Percentiles rank a stretch among this genome's conserved stretches.
Conservation (phyloP, 306 rosid species). For the Albizia julibrissin region DNA sequence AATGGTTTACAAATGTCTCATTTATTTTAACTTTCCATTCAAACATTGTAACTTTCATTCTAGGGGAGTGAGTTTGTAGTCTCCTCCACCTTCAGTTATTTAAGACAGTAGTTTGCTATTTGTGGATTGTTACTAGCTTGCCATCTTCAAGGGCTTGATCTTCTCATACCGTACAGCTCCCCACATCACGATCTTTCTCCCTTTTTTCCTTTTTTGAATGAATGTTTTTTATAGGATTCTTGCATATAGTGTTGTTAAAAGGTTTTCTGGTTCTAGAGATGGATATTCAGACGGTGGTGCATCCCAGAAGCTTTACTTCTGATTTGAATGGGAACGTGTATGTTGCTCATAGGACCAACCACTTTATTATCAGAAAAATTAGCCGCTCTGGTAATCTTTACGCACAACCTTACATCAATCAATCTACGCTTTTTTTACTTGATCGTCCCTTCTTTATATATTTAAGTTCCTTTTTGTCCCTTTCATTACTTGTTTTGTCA, state of each 20-base stretch:
- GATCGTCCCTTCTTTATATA: conserved; percentile 1
- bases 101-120: too few relatives aligned
- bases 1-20: too few relatives aligned
- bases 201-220: conserved; percentile 18
- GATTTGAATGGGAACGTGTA: conserved; percentile 63
- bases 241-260: conserved; percentile 50
- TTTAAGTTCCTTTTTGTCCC: not conserved
- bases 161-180: conserved; percentile 54
- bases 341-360: conserved; percentile 57
- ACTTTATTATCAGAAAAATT: conserved; percentile 60
- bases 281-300: too few relatives aligned
- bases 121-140: too few relatives aligned
- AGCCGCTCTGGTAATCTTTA: conserved; percentile 48
- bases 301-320: conserved; percentile 67
- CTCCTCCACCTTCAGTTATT: too few relatives aligned
- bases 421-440: not conserved
- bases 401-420: not conserved
- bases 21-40: too few relatives aligned
- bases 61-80: too few relatives aligned
- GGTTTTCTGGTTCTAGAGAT: conserved; percentile 64
- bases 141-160: conserved; percentile 25
- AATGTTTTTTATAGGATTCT: not conserved
- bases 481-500: not conserved
- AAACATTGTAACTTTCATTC: too few relatives aligned
- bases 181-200: conserved; percentile 15